Conservation (phyloP, 2,329 filamentous ascomycete genomes). For the Triangularia verruculosa region DNA sequence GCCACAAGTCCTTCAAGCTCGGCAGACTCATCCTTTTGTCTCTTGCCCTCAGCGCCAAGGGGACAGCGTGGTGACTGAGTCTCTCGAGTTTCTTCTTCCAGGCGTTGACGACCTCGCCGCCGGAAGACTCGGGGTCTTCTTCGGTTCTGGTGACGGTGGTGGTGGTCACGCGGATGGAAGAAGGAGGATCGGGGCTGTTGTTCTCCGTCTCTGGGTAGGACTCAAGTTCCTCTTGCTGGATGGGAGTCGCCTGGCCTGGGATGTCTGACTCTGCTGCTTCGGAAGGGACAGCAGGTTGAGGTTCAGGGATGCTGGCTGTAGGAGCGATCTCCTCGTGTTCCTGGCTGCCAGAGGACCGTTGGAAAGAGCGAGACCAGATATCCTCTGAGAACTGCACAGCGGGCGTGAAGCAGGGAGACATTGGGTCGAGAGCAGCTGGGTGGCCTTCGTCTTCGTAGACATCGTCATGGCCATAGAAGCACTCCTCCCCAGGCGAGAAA, state of each 20-base stretch:
- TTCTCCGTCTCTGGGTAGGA: not conserved
- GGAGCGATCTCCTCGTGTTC: not conserved
- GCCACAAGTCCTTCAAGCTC: conserved; percentile 31
- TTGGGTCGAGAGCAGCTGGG: not conserved
- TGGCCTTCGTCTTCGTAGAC: not conserved
- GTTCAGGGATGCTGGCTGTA: not conserved
- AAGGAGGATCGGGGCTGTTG: not conserved
- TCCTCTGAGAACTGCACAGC: conserved; percentile 14
- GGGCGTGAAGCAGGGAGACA: conserved; percentile 15
- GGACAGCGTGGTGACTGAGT: conserved; percentile 15
- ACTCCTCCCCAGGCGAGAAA: not conserved
- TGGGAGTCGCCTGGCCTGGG: not conserved
- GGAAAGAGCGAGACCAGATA: conserved; percentile 12
- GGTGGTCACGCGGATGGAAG: not conserved
- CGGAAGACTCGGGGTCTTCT: not conserved
- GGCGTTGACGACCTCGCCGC: not conserved
- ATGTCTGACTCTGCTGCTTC: not conserved
- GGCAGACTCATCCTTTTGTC: conserved; percentile 36
- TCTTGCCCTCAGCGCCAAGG: conserved; percentile 10
- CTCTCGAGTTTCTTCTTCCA: conserved; percentile 12
- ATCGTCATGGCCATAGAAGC: not conserved
- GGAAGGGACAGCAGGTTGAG: not conserved
- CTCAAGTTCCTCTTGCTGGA: not conserved
- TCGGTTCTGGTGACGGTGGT: not conserved
- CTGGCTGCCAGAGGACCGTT: not conserved